A percentile compares a stretch with the other conserved stretches of the same genome.
These are phyloP conservation scores for Candida sakaeoensis DNA, from an alignment of 805 yeast species.

Conservation along the genomic window DNA sequence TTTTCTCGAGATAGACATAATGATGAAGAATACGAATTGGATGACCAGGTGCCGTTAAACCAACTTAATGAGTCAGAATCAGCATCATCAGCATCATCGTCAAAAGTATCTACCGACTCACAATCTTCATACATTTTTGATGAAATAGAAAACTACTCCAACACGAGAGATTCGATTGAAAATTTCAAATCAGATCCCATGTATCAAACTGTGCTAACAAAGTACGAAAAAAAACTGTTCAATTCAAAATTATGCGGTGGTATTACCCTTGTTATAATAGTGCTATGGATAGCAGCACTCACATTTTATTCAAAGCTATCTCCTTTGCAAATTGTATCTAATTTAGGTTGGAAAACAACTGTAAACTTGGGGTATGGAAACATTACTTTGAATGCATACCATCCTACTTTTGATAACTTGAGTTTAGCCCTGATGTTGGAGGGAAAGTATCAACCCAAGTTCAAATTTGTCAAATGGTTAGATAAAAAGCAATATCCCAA, in stretches of 20 bases:
- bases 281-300: constrained; percentile 26
- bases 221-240: constrained; percentile 13
- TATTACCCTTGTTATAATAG: constrained; percentile 7
- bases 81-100: not conserved
- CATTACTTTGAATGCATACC: constrained; percentile 28
- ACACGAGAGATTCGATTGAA: constrained; percentile 12
- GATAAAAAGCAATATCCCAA: constrained; percentile 27
- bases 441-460: constrained; percentile 19
- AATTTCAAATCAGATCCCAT: constrained; percentile 20
- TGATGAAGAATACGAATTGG: constrained; percentile 11
- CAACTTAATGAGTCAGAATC: constrained; percentile 2
- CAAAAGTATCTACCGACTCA: constrained; percentile 15
- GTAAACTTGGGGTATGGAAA: constrained; percentile 23
- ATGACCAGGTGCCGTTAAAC: not conserved
- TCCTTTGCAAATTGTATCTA: constrained; percentile 16
- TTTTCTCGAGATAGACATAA: constrained; percentile 3
- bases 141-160: constrained; percentile 21
- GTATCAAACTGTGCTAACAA: constrained; percentile 20
- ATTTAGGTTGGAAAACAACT: constrained; percentile 21
- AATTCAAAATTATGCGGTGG: constrained; percentile 6
- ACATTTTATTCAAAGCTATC: constrained; percentile 24
- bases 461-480: constrained; percentile 26
- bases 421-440: constrained; percentile 22
- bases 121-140: constrained; percentile 26
- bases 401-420: constrained; percentile 23